Conservation (phyloP, 495 filamentous ascomycete species). For the Daldinia grandis region DNA sequence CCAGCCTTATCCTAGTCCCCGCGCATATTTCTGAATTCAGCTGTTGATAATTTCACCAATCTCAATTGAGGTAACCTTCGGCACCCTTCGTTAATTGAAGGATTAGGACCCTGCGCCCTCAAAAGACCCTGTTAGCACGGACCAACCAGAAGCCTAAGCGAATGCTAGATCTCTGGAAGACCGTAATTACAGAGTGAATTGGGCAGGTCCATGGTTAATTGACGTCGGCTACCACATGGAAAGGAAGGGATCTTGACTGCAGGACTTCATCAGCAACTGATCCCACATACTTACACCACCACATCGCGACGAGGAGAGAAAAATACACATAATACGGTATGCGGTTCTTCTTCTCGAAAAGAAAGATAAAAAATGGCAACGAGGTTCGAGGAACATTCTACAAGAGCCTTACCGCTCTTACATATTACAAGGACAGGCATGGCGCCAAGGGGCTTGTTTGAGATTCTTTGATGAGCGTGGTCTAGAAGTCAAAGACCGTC, state of each 20-base stretch:
- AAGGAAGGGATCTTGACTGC: background rate
- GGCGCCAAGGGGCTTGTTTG: conserved; percentile 36
- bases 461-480: conserved; percentile 23
- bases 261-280: conserved; percentile 13
- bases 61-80: conserved; percentile 5
- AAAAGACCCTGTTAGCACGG: conserved; percentile 2
- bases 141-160: background rate
- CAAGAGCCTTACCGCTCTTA: conserved; percentile 8
- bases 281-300: conserved; percentile 17
- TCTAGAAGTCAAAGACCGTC: conserved; percentile 23
- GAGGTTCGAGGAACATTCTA: conserved; percentile 38
- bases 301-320: conserved; percentile 9
- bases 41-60: conserved; percentile 17
- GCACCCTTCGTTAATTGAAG: conserved; percentile 7
- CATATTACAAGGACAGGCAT: conserved; percentile 29
- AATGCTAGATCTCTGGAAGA: conserved; percentile 1
- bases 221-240: background rate
- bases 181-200: conserved; percentile 1
- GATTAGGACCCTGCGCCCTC: background rate
- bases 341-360: background rate
- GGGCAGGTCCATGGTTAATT: background rate
- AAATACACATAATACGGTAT: background rate
- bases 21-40: conserved; percentile 16
- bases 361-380: conserved; percentile 14
- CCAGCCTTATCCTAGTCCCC: conserved; percentile 19